These are phyloP conservation scores for Eremochloa ophiuroides DNA, from an alignment of 176 grass and related monocot genomes.

Conservation along the genomic window DNA sequence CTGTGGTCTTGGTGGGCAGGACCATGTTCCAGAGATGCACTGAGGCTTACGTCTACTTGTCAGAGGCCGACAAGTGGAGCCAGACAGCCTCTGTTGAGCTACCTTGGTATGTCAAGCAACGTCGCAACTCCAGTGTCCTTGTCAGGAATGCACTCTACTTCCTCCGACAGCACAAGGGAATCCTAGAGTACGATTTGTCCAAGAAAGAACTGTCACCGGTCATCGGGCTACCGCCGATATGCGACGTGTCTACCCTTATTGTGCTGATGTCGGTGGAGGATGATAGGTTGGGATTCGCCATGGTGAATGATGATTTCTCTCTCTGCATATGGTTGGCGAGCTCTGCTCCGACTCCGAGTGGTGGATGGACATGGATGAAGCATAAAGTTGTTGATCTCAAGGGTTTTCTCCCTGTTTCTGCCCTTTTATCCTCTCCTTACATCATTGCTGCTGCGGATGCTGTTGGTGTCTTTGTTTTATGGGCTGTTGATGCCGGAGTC, in stretches of 20 bases:
- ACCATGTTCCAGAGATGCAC: fast-evolving
- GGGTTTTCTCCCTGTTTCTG: not conserved
- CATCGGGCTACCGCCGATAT: not conserved
- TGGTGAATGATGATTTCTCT: not conserved
- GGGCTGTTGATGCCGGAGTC: no score
- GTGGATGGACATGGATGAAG: not conserved
- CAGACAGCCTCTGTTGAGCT: not conserved
- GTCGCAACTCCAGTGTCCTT: no score
- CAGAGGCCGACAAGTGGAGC: not conserved
- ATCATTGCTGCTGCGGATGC: no score
- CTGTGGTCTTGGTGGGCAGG: not conserved
- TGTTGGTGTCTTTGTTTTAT: no score
- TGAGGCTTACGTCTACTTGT: not conserved
- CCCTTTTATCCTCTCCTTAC: no score
- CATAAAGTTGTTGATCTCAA: not conserved
- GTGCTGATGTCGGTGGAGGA: not conserved
- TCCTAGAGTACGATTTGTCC: no score
- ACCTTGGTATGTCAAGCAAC: no score
- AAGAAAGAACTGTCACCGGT: not conserved
- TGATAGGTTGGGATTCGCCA: not conserved
- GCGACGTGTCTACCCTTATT: not conserved
- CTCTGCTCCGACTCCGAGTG: not conserved
- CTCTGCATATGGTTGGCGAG: not conserved
- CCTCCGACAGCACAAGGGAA: no score
- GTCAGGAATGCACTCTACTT: no score